Evolutionary conservation across 169 alveolate species (phyloP), one percentile per base, ranked within the genome.

Genomic region (Plasmodium cynomolgi): DNA sequence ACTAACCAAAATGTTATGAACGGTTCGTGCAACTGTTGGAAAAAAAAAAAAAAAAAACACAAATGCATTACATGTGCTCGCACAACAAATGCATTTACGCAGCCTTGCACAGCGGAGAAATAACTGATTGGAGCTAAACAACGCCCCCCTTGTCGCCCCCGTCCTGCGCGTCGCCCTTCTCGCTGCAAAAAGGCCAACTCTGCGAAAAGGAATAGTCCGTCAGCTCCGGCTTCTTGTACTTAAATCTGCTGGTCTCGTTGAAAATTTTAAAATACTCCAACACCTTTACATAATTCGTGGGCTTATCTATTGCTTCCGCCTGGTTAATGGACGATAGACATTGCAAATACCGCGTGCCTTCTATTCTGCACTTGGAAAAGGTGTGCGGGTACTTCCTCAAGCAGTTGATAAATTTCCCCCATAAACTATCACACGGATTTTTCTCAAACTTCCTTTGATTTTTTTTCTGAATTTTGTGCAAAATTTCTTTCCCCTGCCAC

Each of bases 401-500:
- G 90, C 94, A 88, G 37, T 88, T 88, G 47, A 88, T 88, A n/a
- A 88, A 88, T 37, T 88, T 88, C 34, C 94, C 94, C 94, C 94
- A 88, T 88, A 88, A 88, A 79, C 94, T 88, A 80, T 88, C 94
- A 80, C 94, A 88, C 31, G 94, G 94, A 33, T 88, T 88, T 44
- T 79, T 79, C 50, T 88, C 94, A 23, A 81, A 88, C 50, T 79
- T 81, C 33, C 74, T 77, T 80, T 88, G 81, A 58, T 88, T 72
- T 80, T 88, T 88, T 88, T 80, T 88, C 74, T 88, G 94, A 80
- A 88, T 88, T 88, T 88, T 88, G 74, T 88, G 83, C 50, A 88
- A 80, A 80, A 88, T 88, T 80, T 88, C 94, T 33, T 88, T 88
- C 37, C 94, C 94, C 82, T 88, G 94, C 94, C 94, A 88, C 94